Evolutionary conservation across 202 grass and related monocot species (phyloP).

Genomic region (Dendrocalamus latiflorus): DNA sequence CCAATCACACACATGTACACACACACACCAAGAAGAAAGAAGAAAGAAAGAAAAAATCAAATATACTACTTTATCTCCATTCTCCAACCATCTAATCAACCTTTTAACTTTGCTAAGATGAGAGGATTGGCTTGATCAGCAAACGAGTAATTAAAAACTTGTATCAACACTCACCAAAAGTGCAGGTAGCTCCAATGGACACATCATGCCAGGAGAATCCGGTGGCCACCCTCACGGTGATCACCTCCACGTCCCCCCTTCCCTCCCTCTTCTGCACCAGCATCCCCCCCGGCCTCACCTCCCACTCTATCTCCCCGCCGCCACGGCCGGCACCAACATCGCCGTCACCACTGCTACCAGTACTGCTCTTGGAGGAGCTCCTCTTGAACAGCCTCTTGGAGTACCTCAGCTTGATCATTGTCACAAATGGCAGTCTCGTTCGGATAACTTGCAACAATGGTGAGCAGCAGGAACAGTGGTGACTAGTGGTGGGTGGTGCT

Average conservation of each 20-base stretch:
- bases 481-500: constrained; percentile 1
- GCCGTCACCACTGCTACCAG: constrained; percentile 18
- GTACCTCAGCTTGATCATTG: constrained; percentile 71
- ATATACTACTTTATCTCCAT: neutral
- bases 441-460: neutral
- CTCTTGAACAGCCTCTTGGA: constrained; percentile 91
- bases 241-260: constrained; percentile 37
- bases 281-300: constrained; percentile 82
- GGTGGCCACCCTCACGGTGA: constrained; percentile 67
- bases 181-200: constrained; percentile 74
- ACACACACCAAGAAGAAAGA: neutral
- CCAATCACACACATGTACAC: neutral
- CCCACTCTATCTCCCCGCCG: constrained; percentile 69
- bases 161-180: constrained; percentile 49
- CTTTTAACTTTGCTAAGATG: neutral
- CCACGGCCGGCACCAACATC: neutral
- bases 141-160: neutral
- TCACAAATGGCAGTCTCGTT: neutral
- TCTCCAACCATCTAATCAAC: neutral
- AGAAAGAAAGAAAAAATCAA: neutral
- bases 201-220: constrained; percentile 63
- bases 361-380: constrained; percentile 58
- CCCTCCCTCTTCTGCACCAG: constrained; percentile 81
- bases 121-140: neutral
- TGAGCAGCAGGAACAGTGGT: neutral